Evolutionary conservation across 139 green algal species (phyloP).

Genomic region (Chlorella sp.): DNA sequence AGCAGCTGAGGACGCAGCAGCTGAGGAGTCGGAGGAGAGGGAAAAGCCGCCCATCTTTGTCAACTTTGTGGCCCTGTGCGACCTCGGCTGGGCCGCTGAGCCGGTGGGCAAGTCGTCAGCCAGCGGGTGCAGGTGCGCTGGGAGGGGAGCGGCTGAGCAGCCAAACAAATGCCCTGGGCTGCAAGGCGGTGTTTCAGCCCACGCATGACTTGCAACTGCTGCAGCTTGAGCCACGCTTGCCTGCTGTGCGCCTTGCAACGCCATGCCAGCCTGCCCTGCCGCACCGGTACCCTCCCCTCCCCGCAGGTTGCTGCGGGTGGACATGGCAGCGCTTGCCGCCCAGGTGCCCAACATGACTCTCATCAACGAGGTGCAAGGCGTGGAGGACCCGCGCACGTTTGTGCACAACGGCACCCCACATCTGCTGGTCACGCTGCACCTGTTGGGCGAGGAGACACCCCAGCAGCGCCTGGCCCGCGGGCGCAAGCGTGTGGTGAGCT

Average conservation of each 20-base stretch:
- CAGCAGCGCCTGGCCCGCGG: no score
- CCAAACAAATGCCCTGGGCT: no score
- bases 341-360: not conserved
- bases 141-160: no score
- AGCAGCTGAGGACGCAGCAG: no score
- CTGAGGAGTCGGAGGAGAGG: no score
- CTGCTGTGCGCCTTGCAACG: not conserved
- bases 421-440: constrained; percentile 1
- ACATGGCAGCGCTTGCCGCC: not conserved
- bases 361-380: not conserved
- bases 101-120: not conserved
- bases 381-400: not conserved
- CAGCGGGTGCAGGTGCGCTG: not conserved
- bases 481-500: no score
- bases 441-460: no score
- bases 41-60: not conserved
- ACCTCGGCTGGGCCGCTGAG: not conserved
- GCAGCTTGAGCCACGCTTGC: not conserved
- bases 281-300: not conserved
- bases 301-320: not conserved
- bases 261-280: not conserved
- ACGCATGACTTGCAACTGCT: not conserved
- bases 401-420: not conserved
- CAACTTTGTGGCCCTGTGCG: not conserved
- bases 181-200: no score